Conservation (phyloP, 2,329 filamentous ascomycete genomes). For the Talaromyces sp. region DNA sequence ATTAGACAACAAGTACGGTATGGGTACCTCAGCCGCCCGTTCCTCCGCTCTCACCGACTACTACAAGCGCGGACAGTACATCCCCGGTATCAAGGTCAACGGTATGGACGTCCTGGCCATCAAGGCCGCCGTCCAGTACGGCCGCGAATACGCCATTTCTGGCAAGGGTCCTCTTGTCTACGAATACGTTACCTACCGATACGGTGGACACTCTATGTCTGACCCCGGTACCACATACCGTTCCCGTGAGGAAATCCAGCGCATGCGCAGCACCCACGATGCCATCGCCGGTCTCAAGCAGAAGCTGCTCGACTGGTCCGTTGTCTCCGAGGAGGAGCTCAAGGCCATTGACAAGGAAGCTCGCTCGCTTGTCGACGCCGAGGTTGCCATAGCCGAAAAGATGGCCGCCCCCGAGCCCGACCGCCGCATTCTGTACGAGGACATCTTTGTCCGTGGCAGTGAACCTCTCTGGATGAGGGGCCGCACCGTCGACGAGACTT, state of each 20-base stretch:
- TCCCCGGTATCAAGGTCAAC: slow-evolving; percentile 98
- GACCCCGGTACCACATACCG: slow-evolving; percentile 99
- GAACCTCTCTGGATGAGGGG: slow-evolving; percentile 88
- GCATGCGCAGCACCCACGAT: slow-evolving; percentile 98
- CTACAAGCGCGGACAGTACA: slow-evolving; percentile 99
- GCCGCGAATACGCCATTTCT: slow-evolving; percentile 75
- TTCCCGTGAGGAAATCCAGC: slow-evolving; percentile 98
- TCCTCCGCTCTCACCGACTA: slow-evolving; percentile 97
- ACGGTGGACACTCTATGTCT: slow-evolving; percentile 99
- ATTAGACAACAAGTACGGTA: slow-evolving; percentile 99
- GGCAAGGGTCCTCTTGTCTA: slow-evolving; percentile 93
- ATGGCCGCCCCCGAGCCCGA: slow-evolving; percentile 78
- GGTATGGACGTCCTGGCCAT: slow-evolving; percentile 98
- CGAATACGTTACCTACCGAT: slow-evolving; percentile 99
- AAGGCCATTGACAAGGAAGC: slow-evolving; percentile 96
- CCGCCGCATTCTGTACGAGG: slow-evolving; percentile 83
- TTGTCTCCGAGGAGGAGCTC: slow-evolving; percentile 88
- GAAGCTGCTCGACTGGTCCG: slow-evolving; percentile 94
- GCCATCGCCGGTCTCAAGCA: slow-evolving; percentile 97
- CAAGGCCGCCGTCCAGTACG: slow-evolving; percentile 92
- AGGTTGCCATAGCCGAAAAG: slow-evolving; percentile 84
- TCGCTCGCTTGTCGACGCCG: slow-evolving; percentile 75
- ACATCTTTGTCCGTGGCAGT: slow-evolving; percentile 85
- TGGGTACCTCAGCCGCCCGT: slow-evolving; percentile 94
- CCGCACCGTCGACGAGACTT: slow-evolving; percentile 86